These are phyloP conservation scores for Tylopilus sp. DNA, from an alignment of 768 basidiomycete genomes.

Conservation along the genomic window DNA sequence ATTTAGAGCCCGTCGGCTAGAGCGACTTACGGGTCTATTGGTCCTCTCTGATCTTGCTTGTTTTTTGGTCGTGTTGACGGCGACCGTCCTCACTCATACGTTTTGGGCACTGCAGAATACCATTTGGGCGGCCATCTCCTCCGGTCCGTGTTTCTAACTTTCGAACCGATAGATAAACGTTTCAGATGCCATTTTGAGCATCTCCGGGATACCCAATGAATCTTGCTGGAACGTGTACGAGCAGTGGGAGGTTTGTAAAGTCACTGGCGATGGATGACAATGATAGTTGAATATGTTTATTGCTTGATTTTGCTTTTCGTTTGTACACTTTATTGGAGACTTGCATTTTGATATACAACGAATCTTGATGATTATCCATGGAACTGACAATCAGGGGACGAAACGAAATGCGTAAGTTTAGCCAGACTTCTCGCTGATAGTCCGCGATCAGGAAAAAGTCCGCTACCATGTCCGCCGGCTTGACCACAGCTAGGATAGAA, in stretches of 20 bases:
- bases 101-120: slow-evolving; percentile 17
- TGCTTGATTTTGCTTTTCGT: background rate
- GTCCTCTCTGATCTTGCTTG: slow-evolving; percentile 11
- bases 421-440: too few species aligned
- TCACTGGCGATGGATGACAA: background rate
- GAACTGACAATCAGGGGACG: too few species aligned
- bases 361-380: too few species aligned
- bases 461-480: too few species aligned
- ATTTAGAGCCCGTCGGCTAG: slow-evolving; percentile 8
- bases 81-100: slow-evolving; percentile 19
- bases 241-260: background rate
- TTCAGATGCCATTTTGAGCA: background rate
- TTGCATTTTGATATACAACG: too few species aligned
- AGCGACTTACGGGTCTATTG: slow-evolving; percentile 4
- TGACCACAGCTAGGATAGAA: too few species aligned
- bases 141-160: slow-evolving; percentile 3
- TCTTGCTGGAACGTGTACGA: slow-evolving; percentile 6
- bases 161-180: slow-evolving; percentile 1
- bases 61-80: slow-evolving; percentile 14
- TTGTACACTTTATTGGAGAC: background rate
- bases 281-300: background rate
- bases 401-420: too few species aligned
- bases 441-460: too few species aligned
- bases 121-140: slow-evolving; percentile 29
- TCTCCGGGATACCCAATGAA: background rate